Evolutionary conservation across 1,139 yeast species (phyloP).

Genomic region (Pneumocystis oryctolagi): DNA sequence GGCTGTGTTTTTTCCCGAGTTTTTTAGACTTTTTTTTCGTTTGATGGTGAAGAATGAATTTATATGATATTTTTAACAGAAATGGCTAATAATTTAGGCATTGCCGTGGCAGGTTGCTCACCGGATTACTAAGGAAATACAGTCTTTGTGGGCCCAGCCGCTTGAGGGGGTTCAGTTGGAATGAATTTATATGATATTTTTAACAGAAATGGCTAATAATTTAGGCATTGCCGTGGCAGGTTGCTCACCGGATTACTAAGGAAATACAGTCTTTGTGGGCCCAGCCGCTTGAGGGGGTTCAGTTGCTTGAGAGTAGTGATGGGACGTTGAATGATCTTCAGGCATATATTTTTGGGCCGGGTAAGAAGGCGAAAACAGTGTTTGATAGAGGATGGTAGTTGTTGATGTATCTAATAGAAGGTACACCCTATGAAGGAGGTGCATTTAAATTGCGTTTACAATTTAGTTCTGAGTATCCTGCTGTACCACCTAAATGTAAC

Average conservation of each 20-base stretch:
- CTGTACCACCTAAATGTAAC: constrained; percentile 1
- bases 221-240: neutral
- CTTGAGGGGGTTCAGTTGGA: neutral
- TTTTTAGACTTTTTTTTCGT: neutral
- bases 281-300: neutral
- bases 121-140: neutral
- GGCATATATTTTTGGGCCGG: neutral
- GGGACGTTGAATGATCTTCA: neutral
- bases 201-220: neutral
- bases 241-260: neutral
- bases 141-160: neutral
- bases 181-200: too few relatives aligned
- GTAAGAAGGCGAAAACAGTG: neutral
- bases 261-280: neutral
- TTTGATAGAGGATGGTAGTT: neutral
- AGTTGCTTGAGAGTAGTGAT: neutral
- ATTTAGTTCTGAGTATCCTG: neutral
- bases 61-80: too few relatives aligned
- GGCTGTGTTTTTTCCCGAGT: neutral
- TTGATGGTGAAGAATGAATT: neutral
- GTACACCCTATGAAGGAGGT: constrained; percentile 1
- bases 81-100: neutral
- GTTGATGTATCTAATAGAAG: neutral
- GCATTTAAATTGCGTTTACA: neutral
- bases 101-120: neutral